Evolutionary conservation across 345 rosid species (phyloP), one percentile per base, ranked within the genome.

Genomic region (Ceriops decandra): DNA sequence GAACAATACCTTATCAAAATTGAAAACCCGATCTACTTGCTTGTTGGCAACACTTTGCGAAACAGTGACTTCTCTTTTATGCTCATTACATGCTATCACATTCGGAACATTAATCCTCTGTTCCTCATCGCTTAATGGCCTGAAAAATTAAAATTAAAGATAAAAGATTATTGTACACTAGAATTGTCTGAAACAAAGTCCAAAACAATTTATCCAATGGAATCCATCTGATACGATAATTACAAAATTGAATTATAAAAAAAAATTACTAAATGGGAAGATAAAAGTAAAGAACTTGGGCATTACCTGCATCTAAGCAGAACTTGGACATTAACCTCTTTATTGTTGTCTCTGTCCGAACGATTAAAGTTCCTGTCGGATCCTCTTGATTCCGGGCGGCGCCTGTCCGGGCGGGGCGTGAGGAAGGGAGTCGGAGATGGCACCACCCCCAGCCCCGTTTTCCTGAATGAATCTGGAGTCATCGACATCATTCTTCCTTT

Each of bases 321-420:
- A 21, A 93, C 98, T 77, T 93, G 98, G 51, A 93, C 93, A 61
- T 93, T 91, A 46, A 89, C 82, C 66, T 93, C 98, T 80, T 81
- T 91, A 13, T 79, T 91, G 13, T 86, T 91, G 13, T 86, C 95
- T 77, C 84, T 84, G 19, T 93, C 97, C 24, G 75, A 89, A 38
- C 97, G 90, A 62, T 20, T 80, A 7, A 74, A 71, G 76, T 69
- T 73, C 87, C 87, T 80, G 3, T 85, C 93, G 27, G 76, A 46
- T 2, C 73, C 71, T 71, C 85, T 79, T 2, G 83, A 79, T 46
- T 93, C 97, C 0, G 61, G 70, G 26, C 97, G 87, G 56, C 95
- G 90, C 70, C 91, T 76, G 79, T 93, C 97, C 1, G 85, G 95
- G 0, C 98, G 88, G 19, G 97, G 97, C 36, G 97, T 91, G 67